phyloP scores from a whole-genome alignment of 805 yeast genomes.

The Candida wancherniae region DNA sequence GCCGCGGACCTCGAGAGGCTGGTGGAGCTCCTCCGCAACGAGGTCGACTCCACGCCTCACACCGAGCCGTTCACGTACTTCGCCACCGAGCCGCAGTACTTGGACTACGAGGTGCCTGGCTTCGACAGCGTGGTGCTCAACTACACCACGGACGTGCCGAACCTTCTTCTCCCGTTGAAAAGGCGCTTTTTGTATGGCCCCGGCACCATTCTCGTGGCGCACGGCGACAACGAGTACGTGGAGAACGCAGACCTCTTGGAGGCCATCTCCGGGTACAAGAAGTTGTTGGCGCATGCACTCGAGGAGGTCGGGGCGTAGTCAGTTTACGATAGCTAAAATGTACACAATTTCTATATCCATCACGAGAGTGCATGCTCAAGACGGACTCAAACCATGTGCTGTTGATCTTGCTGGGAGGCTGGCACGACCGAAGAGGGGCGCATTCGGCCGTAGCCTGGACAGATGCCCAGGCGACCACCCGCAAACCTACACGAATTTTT shows the following conservation, averaged over 20 bases:
- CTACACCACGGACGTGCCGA: slow-evolving; percentile 43
- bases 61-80: slow-evolving; percentile 17
- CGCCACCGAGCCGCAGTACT: slow-evolving; percentile 34
- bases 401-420: slow-evolving; percentile 34
- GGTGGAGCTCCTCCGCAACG: slow-evolving; percentile 30
- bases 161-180: slow-evolving; percentile 19
- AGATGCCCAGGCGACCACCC: too few relatives aligned
- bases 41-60: slow-evolving; percentile 25
- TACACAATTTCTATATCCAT: slow-evolving; percentile 45
- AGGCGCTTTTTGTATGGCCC: slow-evolving; percentile 60
- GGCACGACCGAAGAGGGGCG: too few relatives aligned
- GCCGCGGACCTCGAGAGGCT: slow-evolving; percentile 44
- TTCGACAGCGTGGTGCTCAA: slow-evolving; percentile 50
- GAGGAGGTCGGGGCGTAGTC: neutral
- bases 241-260: slow-evolving; percentile 40
- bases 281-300: slow-evolving; percentile 27
- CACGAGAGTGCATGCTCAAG: slow-evolving; percentile 25
- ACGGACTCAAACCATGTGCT: slow-evolving; percentile 46
- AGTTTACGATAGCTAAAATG: slow-evolving; percentile 23
- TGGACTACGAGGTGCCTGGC: slow-evolving; percentile 61
- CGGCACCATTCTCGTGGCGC: slow-evolving; percentile 59
- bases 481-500: too few relatives aligned
- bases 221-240: slow-evolving; percentile 52
- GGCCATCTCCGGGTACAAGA: slow-evolving; percentile 53
- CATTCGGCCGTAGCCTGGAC: too few relatives aligned